phyloP scores from a whole-genome alignment of 441 rosid species.

The Flueggea neowawraea region DNA sequence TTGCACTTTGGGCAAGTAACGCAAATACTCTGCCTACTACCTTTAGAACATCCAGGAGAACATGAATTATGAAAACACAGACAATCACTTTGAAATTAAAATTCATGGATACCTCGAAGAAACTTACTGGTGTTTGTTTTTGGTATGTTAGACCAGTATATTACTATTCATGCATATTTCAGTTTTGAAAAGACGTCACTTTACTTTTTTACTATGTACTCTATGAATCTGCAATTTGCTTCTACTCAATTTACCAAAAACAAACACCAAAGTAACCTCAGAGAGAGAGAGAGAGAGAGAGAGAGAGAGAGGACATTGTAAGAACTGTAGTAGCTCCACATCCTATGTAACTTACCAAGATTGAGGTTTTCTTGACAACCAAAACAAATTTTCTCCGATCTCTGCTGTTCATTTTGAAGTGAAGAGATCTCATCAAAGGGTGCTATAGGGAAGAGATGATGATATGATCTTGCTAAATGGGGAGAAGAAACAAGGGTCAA shows the following conservation, averaged over 20 bases:
- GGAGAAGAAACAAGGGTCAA: slow-evolving; percentile 95
- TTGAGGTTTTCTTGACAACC: slow-evolving; percentile 73
- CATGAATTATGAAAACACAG: no score
- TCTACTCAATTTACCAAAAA: no score
- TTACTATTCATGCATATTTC: no score
- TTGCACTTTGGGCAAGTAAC: slow-evolving; percentile 76
- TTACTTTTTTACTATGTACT: no score
- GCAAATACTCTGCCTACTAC: slow-evolving; percentile 46
- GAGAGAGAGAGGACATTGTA: neutral
- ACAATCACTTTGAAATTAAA: no score
- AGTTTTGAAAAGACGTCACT: no score
- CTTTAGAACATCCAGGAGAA: slow-evolving; percentile 22
- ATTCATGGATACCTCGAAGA: no score
- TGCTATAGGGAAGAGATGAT: slow-evolving; percentile 87
- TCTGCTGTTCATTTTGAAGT: slow-evolving; percentile 29
- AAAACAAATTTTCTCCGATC: slow-evolving; percentile 46
- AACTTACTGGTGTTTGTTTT: no score
- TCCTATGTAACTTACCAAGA: slow-evolving; percentile 39
- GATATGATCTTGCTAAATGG: slow-evolving; percentile 94
- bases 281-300: neutral
- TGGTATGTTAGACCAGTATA: no score
- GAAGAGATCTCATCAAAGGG: slow-evolving; percentile 72
- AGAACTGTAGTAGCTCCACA: neutral
- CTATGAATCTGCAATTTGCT: no score
- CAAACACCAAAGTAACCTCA: no score